Evolutionary conservation across 1,284 basidiomycete species (phyloP).

Genomic region (Irpex rosettiformis): DNA sequence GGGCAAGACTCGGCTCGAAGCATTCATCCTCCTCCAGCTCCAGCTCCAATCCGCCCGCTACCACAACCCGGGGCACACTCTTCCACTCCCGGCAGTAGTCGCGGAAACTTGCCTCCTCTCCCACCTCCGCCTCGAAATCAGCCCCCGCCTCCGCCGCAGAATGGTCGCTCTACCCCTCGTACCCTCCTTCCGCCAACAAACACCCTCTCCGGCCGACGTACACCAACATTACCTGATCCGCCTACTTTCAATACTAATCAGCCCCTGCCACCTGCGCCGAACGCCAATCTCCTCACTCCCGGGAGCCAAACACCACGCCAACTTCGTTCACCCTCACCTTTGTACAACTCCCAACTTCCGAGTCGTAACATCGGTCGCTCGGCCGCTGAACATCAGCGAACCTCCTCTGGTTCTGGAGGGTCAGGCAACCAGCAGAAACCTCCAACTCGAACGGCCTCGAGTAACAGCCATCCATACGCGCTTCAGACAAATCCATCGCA

Average conservation of each 20-base stretch:
- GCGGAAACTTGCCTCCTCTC: conserved; percentile 56
- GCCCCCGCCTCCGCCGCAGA: conserved; percentile 55
- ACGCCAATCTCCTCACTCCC: conserved; percentile 47
- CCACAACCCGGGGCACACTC: conserved; percentile 36
- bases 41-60: conserved; percentile 37
- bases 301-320: conserved; percentile 47
- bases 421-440: conserved; percentile 27
- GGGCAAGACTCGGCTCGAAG: conserved; percentile 53
- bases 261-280: conserved; percentile 52
- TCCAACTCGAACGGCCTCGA: conserved; percentile 35
- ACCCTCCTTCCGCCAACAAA: conserved; percentile 21
- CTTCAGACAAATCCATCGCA: conserved; percentile 24
- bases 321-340: conserved; percentile 55
- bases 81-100: conserved; percentile 26
- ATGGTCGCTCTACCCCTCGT: conserved; percentile 21
- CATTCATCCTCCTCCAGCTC: conserved; percentile 17
- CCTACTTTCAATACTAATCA: conserved; percentile 47
- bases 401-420: conserved; percentile 38
- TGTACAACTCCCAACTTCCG: conserved; percentile 37
- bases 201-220: conserved; percentile 42
- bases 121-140: conserved; percentile 64
- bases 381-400: conserved; percentile 41
- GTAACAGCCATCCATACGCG: conserved; percentile 26
- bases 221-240: conserved; percentile 49
- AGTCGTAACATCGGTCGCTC: conserved; percentile 27